phyloP scores from a whole-genome alignment of 2,329 filamentous ascomycete species.

The Cladosporium sp. region DNA sequence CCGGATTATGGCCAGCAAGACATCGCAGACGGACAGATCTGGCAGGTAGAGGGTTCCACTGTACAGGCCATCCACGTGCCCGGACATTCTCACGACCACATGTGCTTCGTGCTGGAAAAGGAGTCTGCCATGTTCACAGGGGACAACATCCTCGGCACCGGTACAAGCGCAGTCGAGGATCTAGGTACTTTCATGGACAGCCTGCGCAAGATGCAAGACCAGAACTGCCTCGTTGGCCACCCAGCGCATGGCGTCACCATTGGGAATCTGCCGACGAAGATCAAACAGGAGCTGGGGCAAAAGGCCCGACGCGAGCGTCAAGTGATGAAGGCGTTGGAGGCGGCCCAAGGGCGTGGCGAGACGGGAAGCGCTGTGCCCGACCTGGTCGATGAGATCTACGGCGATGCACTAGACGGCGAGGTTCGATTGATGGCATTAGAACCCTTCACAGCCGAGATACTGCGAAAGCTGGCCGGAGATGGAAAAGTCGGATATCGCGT shows the following conservation, averaged over 20 bases:
- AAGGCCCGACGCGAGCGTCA: constrained; percentile 40
- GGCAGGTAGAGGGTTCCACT: constrained; percentile 38
- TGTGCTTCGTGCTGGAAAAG: constrained; percentile 34
- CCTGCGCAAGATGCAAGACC: constrained; percentile 32
- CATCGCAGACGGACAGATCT: constrained; percentile 37
- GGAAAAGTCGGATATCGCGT: constrained; percentile 30
- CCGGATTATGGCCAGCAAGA: constrained; percentile 29
- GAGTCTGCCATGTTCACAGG: constrained; percentile 38
- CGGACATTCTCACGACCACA: constrained; percentile 33
- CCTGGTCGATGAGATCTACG: constrained; percentile 43
- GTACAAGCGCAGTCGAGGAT: constrained; percentile 38
- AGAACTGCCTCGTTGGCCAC: constrained; percentile 39
- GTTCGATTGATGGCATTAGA: constrained; percentile 65
- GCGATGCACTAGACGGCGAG: constrained; percentile 33
- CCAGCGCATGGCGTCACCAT: constrained; percentile 44
- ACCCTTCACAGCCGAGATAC: constrained; percentile 61
- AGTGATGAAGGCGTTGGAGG: constrained; percentile 35
- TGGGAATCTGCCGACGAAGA: constrained; percentile 36
- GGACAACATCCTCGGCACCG: constrained; percentile 37
- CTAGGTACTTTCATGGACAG: constrained; percentile 35
- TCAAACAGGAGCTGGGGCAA: constrained; percentile 34
- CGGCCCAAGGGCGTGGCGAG: constrained; percentile 24
- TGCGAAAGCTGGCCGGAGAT: constrained; percentile 57
- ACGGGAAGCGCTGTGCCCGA: constrained; percentile 38
- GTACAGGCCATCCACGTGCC: constrained; percentile 34